A percentile compares a stretch with the other conserved stretches of the same genome.
Evolutionary conservation across 2,329 filamentous ascomycete species (phyloP).

Genomic region (Rhinocladiella similis): DNA sequence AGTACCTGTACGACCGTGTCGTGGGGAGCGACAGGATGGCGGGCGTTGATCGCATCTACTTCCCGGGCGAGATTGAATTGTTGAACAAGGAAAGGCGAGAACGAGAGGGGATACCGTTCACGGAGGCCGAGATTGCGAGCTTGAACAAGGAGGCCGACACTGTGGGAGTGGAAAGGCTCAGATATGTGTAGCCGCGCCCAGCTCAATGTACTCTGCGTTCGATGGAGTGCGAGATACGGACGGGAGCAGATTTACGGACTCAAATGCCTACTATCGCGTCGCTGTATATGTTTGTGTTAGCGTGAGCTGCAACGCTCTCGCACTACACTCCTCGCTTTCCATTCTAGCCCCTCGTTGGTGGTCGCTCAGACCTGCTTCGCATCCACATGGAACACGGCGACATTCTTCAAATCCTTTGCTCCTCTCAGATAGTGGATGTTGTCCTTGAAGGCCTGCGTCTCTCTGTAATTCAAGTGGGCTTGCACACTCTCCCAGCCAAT

Average conservation of each 20-base stretch:
- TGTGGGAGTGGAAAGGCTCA: constrained; percentile 35
- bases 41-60: constrained; percentile 57
- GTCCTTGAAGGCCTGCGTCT: constrained; percentile 39
- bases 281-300: too few species aligned
- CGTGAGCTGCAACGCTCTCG: too few species aligned
- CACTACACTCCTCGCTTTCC: too few species aligned
- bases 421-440: constrained; percentile 29
- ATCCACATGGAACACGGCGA: constrained; percentile 27
- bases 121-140: constrained; percentile 48
- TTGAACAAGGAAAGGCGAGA: constrained; percentile 43
- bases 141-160: constrained; percentile 52
- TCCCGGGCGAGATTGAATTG: constrained; percentile 59
- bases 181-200: background rate
- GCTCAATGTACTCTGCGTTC: background rate
- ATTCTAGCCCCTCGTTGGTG: too few species aligned
- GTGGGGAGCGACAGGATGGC: constrained; percentile 53
- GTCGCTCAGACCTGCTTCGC: constrained; percentile 4
- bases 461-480: constrained; percentile 39
- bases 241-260: too few species aligned
- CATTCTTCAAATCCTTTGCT: constrained; percentile 28
- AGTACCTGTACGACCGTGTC: constrained; percentile 58
- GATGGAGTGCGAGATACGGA: too few species aligned
- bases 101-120: constrained; percentile 50
- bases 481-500: constrained; percentile 44
- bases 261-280: too few species aligned